Evolutionary conservation across 768 basidiomycete species (phyloP).

Genomic region (Russula abietina): DNA sequence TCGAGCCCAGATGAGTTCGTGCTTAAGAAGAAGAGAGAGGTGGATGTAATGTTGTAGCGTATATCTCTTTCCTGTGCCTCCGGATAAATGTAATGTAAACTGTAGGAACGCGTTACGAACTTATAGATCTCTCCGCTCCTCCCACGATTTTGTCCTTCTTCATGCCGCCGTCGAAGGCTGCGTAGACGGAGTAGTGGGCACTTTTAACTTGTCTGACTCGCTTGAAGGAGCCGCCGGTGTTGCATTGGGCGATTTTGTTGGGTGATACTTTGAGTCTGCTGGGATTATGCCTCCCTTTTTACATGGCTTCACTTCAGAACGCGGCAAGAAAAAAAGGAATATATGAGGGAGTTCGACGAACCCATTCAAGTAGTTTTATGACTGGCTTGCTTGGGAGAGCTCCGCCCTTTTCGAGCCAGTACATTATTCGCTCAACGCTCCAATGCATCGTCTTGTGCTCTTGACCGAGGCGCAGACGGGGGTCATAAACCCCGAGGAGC

Average conservation of each 20-base stretch:
- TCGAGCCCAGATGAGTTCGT: conserved; percentile 23
- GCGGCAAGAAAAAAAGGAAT: not conserved
- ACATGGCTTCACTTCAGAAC: conserved; percentile 1
- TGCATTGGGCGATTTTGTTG: conserved; percentile 32
- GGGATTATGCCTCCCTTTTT: conserved; percentile 56
- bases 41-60: not conserved
- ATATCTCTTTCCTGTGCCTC: not conserved
- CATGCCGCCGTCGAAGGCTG: conserved; percentile 8
- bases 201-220: not conserved
- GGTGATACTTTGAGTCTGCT: conserved; percentile 50
- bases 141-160: not conserved
- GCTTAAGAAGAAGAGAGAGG: too few relatives aligned
- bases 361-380: conserved; percentile 70
- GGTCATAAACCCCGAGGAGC: conserved; percentile 79
- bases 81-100: not conserved
- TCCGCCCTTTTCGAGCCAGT: conserved; percentile 76
- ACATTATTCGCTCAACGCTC: conserved; percentile 85
- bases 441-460: conserved; percentile 74
- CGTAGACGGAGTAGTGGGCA: not conserved
- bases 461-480: conserved; percentile 46
- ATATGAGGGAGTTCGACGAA: conserved; percentile 39
- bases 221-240: not conserved
- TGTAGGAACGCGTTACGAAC: not conserved
- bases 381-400: conserved; percentile 78
- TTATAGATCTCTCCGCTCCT: not conserved